Base-by-base conservation (phyloP, 306 rosid genomes). In the Vigna angularis region DNA sequence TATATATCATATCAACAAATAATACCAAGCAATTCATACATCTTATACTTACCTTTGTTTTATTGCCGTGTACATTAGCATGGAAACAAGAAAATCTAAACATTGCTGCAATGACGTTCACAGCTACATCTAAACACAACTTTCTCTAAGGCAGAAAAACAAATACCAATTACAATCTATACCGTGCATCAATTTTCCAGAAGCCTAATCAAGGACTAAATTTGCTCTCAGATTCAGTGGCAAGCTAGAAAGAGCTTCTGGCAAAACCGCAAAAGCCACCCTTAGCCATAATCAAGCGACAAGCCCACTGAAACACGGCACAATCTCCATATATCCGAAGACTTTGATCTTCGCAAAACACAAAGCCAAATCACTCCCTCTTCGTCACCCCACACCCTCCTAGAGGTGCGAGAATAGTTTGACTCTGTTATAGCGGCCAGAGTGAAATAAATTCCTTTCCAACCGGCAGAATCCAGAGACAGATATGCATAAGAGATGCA, bases 261-360 rank as follows among this genome's bases (percentile, higher is more conserved):
- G 76, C 66, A 59, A 66, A 48, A 80, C 52, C 85, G 72, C 72
- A 76, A 70, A 30, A 16, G 70, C 52, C 51, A 80, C 52, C 83
- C 87, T 95, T 95, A 95, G 94, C 99, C 99, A 84, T 95, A 95
- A 91, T 95, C 99, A 76, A 95, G 85, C 2, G 91, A 88, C 80
- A 91, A 86, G 38, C 99, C 99, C 82, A 76, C 97, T 18, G 95
- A 88, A 75, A 93, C 90, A 65, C 99, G 99, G 73, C 99, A 93
- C 90, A 95, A 70, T 86, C 98, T 93, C 99, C 99, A 95, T 76
- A 95, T 71, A 78, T 88, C 90, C 6, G 97, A 91, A 68, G 94
- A 88, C 70, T 90, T 90, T 44, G 98, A 88, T 76, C 90, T 85
- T 71, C 90, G 78, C 52, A 85, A 58, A 81, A 88, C 93, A 79